phyloP scores from a whole-genome alignment of 306 rosid species.

The Calophaca sinica region DNA sequence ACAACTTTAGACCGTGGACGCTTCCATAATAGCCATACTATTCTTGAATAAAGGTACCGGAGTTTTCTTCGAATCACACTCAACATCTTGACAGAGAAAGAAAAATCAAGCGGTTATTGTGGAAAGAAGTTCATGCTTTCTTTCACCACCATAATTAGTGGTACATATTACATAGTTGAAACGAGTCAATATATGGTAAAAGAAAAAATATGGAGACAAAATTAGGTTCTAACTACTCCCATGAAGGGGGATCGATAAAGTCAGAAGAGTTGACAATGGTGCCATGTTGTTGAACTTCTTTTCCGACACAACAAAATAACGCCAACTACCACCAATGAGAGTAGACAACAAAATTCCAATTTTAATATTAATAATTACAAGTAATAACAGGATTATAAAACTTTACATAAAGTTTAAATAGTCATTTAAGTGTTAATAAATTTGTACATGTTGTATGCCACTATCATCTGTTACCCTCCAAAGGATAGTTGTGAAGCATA shows the following conservation, averaged over 20 bases:
- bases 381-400: conserved; percentile 36
- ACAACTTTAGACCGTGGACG: conserved; percentile 74
- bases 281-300: conserved; percentile 64
- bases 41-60: conserved; percentile 59
- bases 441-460: not conserved
- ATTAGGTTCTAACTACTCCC: conserved; percentile 61
- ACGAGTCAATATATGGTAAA: conserved; percentile 31
- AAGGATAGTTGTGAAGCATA: conserved; percentile 8
- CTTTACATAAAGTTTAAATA: not conserved
- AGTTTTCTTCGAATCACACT: conserved; percentile 64
- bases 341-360: conserved; percentile 31
- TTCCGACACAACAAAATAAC: conserved; percentile 60
- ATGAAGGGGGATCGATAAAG: conserved; percentile 42
- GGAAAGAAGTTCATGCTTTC: conserved; percentile 11
- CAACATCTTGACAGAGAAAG: conserved; percentile 57
- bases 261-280: conserved; percentile 62
- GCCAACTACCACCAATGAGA: conserved; percentile 63
- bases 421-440: not conserved
- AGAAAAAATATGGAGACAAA: conserved; percentile 42
- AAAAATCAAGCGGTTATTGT: not conserved
- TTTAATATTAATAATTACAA: conserved; percentile 11
- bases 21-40: conserved; percentile 70
- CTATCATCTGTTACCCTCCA: no score
- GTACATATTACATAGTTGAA: conserved; percentile 9
- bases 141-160: conserved; percentile 31